Evolutionary conservation across 2,329 filamentous ascomycete species (phyloP), one percentile per base, ranked within the genome.

Genomic region (Claviceps fusiformis): DNA sequence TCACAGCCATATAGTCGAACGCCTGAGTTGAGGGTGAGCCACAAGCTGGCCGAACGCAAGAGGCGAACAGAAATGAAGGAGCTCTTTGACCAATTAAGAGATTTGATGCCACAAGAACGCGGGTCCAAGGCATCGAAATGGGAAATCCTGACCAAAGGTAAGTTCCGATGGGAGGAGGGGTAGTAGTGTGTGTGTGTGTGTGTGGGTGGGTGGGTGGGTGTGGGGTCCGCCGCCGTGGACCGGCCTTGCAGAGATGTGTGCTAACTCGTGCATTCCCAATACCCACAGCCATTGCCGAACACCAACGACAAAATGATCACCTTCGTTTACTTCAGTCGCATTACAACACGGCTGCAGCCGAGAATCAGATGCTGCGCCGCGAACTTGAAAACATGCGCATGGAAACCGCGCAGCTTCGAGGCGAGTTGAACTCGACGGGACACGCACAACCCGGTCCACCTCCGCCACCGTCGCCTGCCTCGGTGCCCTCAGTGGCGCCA

Each of bases 51-150:
- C 0, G 88, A 93, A 70, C 78, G 88, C 43, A 93, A 93, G 72
- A 80, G 88, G 44, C 76, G 88, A 58, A 91, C 87, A 9, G 88
- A 93, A 66, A 93, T 93, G 88, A 93, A 93, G 71, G 85, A 88
- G 63, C 72, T 93, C 0, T 93, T 93, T 64, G 88, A 93, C 60
- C 85, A 89, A 62, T 72, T 93, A 9, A 81, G 89, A 61, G 84
- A 87, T 60, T 75, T 89, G 43, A 84, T 92, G 71, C 87, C 87
- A 1, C 86, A 89, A 61, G 87, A 89, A 62, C 81, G 88, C 17
- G 88, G 88, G 1, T 86, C 85, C 29, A 95, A 93, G 67, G 88
- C 88, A 0, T 91, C 87, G 61, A 95, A 95, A 63, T 95, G 88
- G 88, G 88, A 95, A 63, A 90, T 92, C 51, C 67, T 95, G 17